Conservation (phyloP, 2,329 filamentous ascomycete genomes). For the Alternaria ventricosa region DNA sequence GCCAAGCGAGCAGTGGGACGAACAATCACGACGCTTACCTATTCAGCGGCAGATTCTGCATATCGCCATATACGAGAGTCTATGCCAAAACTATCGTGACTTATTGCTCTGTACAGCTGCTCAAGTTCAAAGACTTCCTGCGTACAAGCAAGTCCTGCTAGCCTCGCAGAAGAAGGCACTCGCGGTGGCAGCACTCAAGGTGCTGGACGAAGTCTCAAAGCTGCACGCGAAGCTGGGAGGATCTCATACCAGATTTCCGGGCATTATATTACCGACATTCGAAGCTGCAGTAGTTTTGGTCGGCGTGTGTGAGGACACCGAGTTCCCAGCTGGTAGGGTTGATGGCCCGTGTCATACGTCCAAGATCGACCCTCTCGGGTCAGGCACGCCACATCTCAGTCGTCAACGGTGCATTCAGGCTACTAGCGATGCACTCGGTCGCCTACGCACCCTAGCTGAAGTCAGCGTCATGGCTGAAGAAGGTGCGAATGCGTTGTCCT, state of each 20-base stretch:
- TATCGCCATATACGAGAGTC: neutral
- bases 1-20: conserved; percentile 8
- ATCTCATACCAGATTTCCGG: neutral
- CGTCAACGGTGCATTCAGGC: neutral
- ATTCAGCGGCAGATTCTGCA: conserved; percentile 14
- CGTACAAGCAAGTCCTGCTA: neutral
- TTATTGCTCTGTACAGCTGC: neutral
- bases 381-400: neutral
- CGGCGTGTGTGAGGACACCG: neutral
- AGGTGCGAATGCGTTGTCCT: neutral
- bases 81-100: neutral
- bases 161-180: neutral
- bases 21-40: conserved; percentile 8
- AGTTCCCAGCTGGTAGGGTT: neutral
- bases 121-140: neutral
- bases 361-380: neutral
- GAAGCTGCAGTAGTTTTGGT: neutral
- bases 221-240: neutral
- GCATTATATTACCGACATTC: neutral
- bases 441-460: neutral
- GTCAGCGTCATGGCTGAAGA: neutral
- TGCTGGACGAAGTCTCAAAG: neutral
- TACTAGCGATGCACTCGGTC: neutral
- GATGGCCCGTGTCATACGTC: neutral
- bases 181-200: neutral